Conservation (phyloP, 1,139 yeast genomes). For the Candida tetrigidarum region DNA sequence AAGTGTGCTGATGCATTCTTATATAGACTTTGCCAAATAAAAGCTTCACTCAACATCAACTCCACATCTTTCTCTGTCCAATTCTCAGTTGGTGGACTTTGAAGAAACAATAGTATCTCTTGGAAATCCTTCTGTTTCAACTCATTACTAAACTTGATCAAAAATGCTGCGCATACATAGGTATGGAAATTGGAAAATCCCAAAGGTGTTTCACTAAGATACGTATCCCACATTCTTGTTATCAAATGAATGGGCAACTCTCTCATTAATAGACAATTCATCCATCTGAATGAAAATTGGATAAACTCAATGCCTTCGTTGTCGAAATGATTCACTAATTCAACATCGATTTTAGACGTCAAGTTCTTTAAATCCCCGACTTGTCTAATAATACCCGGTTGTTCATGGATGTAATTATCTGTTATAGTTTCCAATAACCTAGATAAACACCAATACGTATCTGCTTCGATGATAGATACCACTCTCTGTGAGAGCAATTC, state of each 20-base stretch:
- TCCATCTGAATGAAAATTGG: constrained; percentile 97
- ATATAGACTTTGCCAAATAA: constrained; percentile 92
- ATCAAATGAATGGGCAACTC: constrained; percentile 80
- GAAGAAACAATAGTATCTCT: constrained; percentile 88
- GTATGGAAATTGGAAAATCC: constrained; percentile 95
- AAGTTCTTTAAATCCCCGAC: constrained; percentile 79
- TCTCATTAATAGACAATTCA: constrained; percentile 97
- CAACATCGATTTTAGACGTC: constrained; percentile 78
- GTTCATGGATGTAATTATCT: constrained; percentile 96
- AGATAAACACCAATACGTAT: constrained; percentile 95
- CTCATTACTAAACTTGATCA: constrained; percentile 82
- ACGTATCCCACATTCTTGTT: constrained; percentile 98
- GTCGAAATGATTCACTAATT: constrained; percentile 73
- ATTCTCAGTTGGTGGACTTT: constrained; percentile 79
- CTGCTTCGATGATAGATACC: constrained; percentile 71
- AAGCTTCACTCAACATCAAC: constrained; percentile 91
- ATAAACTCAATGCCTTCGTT: constrained; percentile 86
- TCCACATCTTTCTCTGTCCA: constrained; percentile 95
- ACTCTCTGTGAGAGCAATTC: constrained; percentile 55
- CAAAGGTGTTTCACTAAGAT: constrained; percentile 82
- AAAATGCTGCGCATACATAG: constrained; percentile 97
- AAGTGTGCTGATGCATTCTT: constrained; percentile 88
- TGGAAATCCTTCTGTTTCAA: constrained; percentile 91
- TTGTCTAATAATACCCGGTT: constrained; percentile 95
- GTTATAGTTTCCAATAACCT: constrained; percentile 91